A percentile compares a stretch with the other conserved stretches of the same genome.
Evolutionary conservation across 768 basidiomycete species (phyloP).

Genomic region (Hericium erinaceus): DNA sequence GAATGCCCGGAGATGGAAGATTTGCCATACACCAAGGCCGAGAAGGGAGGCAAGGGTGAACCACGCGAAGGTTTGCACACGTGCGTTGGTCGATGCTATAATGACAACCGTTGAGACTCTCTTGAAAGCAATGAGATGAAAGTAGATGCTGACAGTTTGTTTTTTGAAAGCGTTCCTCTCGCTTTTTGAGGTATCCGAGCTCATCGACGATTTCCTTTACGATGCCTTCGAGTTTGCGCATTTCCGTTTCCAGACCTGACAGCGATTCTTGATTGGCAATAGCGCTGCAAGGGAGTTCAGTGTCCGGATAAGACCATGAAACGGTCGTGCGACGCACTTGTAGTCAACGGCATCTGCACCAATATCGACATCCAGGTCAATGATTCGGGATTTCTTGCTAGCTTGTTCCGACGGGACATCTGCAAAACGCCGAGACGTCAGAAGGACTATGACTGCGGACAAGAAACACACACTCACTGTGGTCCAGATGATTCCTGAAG

Average conservation of each 20-base stretch:
- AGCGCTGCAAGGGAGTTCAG: constrained; percentile 44
- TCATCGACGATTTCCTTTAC: constrained; percentile 94
- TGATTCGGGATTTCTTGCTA: constrained; percentile 46
- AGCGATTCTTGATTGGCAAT: constrained; percentile 98
- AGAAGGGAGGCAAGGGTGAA: constrained; percentile 75
- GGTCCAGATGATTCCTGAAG: constrained; percentile 72
- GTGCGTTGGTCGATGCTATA: constrained; percentile 81
- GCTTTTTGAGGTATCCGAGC: constrained; percentile 78
- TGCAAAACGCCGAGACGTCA: not conserved
- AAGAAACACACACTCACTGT: constrained; percentile 40
- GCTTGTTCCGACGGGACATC: constrained; percentile 29
- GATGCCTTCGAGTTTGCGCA: constrained; percentile 93
- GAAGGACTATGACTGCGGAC: not conserved
- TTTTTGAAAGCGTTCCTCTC: constrained; percentile 80
- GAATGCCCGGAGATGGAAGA: constrained; percentile 87
- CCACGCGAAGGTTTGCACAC: constrained; percentile 91
- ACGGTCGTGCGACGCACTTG: constrained; percentile 55
- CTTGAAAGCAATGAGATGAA: not conserved
- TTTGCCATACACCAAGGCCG: constrained; percentile 86
- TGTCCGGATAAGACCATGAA: not conserved
- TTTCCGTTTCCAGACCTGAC: constrained; percentile 92
- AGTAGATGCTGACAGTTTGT: constrained; percentile 71
- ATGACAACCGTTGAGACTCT: not conserved
- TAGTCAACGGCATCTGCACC: constrained; percentile 98
- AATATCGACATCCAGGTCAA: constrained; percentile 96